A percentile compares a stretch with the other conserved stretches of the same genome.
Evolutionary conservation across 2,329 filamentous ascomycete species (phyloP).

Genomic region (Penicillium psychrosexuale): DNA sequence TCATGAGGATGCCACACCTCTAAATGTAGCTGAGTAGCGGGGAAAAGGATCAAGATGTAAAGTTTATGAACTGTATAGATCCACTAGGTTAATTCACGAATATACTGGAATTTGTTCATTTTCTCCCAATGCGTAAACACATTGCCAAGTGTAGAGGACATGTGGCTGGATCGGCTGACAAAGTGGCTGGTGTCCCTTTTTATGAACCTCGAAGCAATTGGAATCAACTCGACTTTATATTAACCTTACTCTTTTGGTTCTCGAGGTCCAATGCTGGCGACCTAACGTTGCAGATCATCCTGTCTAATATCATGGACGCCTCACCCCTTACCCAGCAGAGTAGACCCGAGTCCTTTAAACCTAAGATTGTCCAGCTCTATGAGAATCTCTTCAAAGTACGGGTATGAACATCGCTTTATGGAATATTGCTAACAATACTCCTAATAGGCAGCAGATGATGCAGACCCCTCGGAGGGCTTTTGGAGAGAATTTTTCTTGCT

Average conservation of each 20-base stretch:
- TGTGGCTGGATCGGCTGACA: conserved; percentile 30
- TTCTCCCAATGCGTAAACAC: neutral
- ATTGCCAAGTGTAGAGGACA: conserved; percentile 20
- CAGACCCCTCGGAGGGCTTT: conserved; percentile 79
- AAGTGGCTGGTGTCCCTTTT: conserved; percentile 26
- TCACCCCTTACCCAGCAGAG: conserved; percentile 92
- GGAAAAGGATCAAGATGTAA: neutral
- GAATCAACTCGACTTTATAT: conserved; percentile 10
- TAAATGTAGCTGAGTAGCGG: conserved; percentile 3
- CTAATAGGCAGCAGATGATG: conserved; percentile 59
- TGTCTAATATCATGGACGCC: conserved; percentile 63
- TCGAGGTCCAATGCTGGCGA: conserved; percentile 17
- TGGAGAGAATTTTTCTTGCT: conserved; percentile 96
- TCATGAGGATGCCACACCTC: neutral
- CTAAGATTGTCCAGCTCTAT: conserved; percentile 90
- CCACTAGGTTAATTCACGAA: neutral
- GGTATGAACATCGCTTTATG: conserved; percentile 5
- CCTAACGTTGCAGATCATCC: conserved; percentile 19
- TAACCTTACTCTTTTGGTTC: neutral
- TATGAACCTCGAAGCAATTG: conserved; percentile 10
- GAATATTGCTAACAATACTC: conserved; percentile 15
- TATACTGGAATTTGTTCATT: neutral
- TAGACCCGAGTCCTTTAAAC: conserved; percentile 85
- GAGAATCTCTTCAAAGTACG: conserved; percentile 68
- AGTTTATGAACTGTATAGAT: neutral